A percentile compares a stretch with the other conserved stretches of the same genome.
Evolutionary conservation across 768 basidiomycete species (phyloP).

Genomic region (Calocera cornea): DNA sequence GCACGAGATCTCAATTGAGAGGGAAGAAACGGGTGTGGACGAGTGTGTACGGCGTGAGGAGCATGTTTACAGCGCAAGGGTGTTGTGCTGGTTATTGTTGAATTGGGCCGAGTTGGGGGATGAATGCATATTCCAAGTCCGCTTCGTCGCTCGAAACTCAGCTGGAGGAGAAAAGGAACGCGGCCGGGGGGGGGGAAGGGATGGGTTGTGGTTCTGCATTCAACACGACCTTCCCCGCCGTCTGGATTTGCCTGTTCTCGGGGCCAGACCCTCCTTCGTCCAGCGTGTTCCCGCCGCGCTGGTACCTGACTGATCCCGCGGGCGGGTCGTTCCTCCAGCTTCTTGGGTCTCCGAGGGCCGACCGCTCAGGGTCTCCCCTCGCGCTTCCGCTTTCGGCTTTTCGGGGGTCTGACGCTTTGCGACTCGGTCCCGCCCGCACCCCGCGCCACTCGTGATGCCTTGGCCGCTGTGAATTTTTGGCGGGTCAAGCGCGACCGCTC

Average conservation of each 20-base stretch:
- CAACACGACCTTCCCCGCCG: not conserved
- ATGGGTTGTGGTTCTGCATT: not conserved
- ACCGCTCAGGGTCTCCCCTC: not conserved
- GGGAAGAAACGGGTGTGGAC: not conserved
- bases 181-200: no score
- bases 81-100: not conserved
- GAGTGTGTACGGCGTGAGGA: not conserved
- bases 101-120: not conserved
- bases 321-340: not conserved
- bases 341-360: not conserved
- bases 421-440: not conserved
- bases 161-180: not conserved
- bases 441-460: not conserved
- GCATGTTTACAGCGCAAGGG: not conserved
- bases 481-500: not conserved
- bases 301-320: not conserved
- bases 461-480: not conserved
- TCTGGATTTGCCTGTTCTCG: not conserved
- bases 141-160: not conserved
- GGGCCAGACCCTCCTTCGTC: not conserved
- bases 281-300: not conserved
- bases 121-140: constrained; percentile 5
- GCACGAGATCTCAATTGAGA: not conserved
- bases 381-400: not conserved
- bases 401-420: not conserved